Base-by-base conservation (phyloP, 192 early-diverging fungal species). In the Borealophlyctis nickersoniae region DNA sequence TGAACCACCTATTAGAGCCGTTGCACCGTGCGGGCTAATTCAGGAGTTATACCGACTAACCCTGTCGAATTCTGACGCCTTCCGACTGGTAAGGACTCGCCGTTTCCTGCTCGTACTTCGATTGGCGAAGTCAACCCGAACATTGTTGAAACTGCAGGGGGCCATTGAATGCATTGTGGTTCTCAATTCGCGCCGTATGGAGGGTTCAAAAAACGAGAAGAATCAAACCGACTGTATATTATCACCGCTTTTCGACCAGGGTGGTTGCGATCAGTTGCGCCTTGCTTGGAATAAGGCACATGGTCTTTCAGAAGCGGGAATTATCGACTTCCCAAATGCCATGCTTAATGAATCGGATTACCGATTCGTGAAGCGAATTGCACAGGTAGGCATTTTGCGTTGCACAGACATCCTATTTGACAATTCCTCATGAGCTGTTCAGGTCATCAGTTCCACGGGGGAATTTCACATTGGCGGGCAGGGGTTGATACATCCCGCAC, bases 131-230 rank as follows among this genome's bases (percentile, higher is more conserved):
- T 16, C 26, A 22, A 52, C 52, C 52, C 39, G 22, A 7, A 52
- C 34, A 4, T 64, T 60, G 23, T 49, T 29, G 49, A 32, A 19
- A n/a, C 22, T 3, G 27, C 54, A 81, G 80, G 74, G 70, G 13
- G 78, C 79, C n/a, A 63, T 63, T 0, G 82, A 86, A 31, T 73
- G 80, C 49, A 67, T 80, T n/a, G 50, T 79, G 27, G 73, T 79
- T 3, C 48, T 86, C n/a, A 61, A 68, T 48, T 66, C 62, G 14
- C 55, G 71, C 0, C 48, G 36, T 16, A 58, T 56, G n/a, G n/a
- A n/a, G 16, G 36, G 45, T 39, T 32, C 49, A 34, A 24, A 52
- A n/a, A 31, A 34, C 36, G 63, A 62, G 26, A 63, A 69, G 11
- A 49, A 32, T 24, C 50, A 31, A 4, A 4, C 24, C 26, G 7